Conservation (phyloP, 176 grass and related monocot species). For the Calamus simplicifolius region DNA sequence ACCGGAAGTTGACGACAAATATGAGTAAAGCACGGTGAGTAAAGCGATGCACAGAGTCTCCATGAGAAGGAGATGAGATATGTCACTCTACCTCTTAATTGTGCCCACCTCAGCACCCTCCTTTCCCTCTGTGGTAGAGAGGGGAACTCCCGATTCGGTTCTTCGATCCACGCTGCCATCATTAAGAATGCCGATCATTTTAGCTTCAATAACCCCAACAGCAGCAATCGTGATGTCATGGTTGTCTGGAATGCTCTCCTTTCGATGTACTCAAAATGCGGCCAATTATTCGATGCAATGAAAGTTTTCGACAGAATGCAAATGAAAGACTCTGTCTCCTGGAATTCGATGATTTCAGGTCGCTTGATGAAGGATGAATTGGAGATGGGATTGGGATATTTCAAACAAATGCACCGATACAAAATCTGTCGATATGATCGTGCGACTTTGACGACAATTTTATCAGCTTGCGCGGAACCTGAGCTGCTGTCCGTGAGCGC, state of each 20-base stretch:
- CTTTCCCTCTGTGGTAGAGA: slow-evolving; percentile 56
- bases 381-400: slow-evolving; percentile 25
- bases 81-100: slow-evolving; percentile 28
- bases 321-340: slow-evolving; percentile 64
- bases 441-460: slow-evolving; percentile 54
- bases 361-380: slow-evolving; percentile 12
- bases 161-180: slow-evolving; percentile 49
- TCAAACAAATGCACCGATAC: slow-evolving; percentile 44
- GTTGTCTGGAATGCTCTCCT: slow-evolving; percentile 68
- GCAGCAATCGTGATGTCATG: slow-evolving; percentile 14
- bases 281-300: slow-evolving; percentile 27
- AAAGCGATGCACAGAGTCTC: background rate
- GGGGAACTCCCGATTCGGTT: slow-evolving; percentile 39
- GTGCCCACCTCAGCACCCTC: slow-evolving; percentile 45
- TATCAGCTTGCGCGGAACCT: slow-evolving; percentile 37
- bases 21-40: no score
- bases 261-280: slow-evolving; percentile 58
- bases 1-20: no score
- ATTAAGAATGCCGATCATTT: slow-evolving; percentile 39
- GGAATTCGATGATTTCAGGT: slow-evolving; percentile 65
- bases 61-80: slow-evolving; percentile 19
- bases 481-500: slow-evolving; percentile 22
- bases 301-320: slow-evolving; percentile 73
- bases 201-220: background rate
- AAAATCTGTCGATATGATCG: slow-evolving; percentile 24